Conservation (phyloP, 139 green algal species). For the Ulvella scutata region DNA sequence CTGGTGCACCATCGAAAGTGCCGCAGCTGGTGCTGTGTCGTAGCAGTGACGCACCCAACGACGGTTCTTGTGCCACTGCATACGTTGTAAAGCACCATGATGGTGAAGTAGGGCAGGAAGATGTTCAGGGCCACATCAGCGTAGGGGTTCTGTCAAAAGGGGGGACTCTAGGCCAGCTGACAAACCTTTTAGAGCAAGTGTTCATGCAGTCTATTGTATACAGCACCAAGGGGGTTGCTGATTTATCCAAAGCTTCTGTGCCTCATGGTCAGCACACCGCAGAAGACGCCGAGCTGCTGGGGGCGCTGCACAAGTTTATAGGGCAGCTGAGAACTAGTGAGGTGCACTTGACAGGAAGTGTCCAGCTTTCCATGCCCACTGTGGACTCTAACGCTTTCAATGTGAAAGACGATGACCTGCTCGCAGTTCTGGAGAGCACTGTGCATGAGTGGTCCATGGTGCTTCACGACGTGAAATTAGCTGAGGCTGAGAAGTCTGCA, state of each 20-base stretch:
- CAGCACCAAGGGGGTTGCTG: not conserved
- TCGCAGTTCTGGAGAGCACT: not conserved
- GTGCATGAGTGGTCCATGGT: not conserved
- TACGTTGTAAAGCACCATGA: not conserved
- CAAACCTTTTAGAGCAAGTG: not conserved
- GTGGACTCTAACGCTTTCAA: not conserved
- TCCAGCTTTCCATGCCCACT: not conserved
- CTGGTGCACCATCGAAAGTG: too few relatives aligned
- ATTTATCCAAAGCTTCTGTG: not conserved
- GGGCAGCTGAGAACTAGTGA: not conserved
- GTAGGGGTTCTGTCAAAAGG: not conserved
- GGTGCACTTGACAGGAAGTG: not conserved
- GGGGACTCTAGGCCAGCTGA: not conserved
- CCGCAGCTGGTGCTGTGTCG: too few relatives aligned
- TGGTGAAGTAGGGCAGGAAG: not conserved
- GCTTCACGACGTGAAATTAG: not conserved
- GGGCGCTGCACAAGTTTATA: not conserved
- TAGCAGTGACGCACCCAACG: too few relatives aligned
- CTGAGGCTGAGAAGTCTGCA: conserved; percentile 32
- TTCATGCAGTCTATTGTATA: not conserved
- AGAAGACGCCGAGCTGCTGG: not conserved
- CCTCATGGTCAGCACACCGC: not conserved
- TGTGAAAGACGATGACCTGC: not conserved
- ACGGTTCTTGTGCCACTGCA: too few relatives aligned
- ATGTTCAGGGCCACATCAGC: not conserved